Base-by-base conservation (phyloP, 495 filamentous ascomycete genomes). In the Schizothecium vesticola region DNA sequence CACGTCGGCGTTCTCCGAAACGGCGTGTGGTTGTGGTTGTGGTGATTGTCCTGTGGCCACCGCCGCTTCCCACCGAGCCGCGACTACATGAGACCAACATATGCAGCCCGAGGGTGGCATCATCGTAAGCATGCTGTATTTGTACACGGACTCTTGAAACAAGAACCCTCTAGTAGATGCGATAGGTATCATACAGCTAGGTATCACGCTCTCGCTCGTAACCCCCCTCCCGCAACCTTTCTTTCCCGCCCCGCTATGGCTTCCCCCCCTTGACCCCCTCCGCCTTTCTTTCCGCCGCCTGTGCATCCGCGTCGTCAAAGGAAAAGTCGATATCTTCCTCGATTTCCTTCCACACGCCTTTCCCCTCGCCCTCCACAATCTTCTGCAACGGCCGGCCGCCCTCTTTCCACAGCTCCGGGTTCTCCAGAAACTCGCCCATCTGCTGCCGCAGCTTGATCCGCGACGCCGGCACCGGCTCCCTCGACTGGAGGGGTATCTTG, bases 321-420 rank as follows among this genome's bases (percentile, higher is more conserved):
- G 70, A 56, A 26, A 56, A 29, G 28, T 67, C 24, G 12, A 65
- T 3, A 16, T 71, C 68, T 63, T 63, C 36, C 57, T 76, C 75
- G 16, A 76, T 73, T 71, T 79, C 74, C 65, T 72, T 67, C 78
- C 80, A 31, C 22, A 3, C 9, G 59, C 22, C 59, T n/a, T n/a
- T 11, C 25, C 59, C 36, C 28, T n/a, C 16, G 33, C 43, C 10
- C 16, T 24, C 63, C 19, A 19, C 21, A 64, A 51, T 51, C 68
- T 71, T 75, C 24, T 69, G 70, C 56, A 29, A 75, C 61, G 11
- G 90, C 76, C 83, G 26, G 36, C 51, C 10, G 88, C 90, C 74
- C 89, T 85, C 71, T 85, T 78, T 67, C 66, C 89, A 74, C 62
- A 65, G 72, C 25, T 72, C 69, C 65, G 70, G 69, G 7, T 80